Percentiles rank a stretch among this genome's conserved stretches.
Conservation (phyloP, 1,139 yeast genomes). For the Magnusiomyces fungicola region DNA sequence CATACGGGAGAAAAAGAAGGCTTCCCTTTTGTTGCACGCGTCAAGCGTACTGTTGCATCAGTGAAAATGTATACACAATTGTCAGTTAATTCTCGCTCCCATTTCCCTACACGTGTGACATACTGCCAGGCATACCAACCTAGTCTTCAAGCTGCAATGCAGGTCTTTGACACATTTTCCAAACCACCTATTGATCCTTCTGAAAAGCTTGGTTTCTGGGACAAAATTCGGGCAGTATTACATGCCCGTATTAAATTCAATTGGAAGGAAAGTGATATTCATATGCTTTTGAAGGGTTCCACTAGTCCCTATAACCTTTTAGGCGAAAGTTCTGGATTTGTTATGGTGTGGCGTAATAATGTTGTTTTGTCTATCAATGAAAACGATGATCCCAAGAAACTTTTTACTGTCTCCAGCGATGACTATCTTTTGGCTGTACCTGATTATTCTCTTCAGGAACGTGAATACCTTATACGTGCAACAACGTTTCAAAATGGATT, state of each 20-base stretch:
- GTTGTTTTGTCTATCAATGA: slow-evolving; percentile 57
- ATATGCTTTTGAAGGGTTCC: slow-evolving; percentile 57
- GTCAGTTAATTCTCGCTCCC: slow-evolving; percentile 48
- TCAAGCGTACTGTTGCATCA: slow-evolving; percentile 71
- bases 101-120: slow-evolving; percentile 57
- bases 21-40: slow-evolving; percentile 23
- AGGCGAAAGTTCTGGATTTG: slow-evolving; percentile 71
- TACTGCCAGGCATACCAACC: slow-evolving; percentile 89
- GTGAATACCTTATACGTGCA: slow-evolving; percentile 25
- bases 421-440: slow-evolving; percentile 66
- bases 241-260: slow-evolving; percentile 47
- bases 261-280: slow-evolving; percentile 46
- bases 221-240: slow-evolving; percentile 52
- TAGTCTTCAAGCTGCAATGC: slow-evolving; percentile 74
- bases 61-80: slow-evolving; percentile 66
- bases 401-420: slow-evolving; percentile 58
- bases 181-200: slow-evolving; percentile 81
- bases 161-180: slow-evolving; percentile 74
- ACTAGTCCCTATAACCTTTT: slow-evolving; percentile 66
- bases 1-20: slow-evolving; percentile 30
- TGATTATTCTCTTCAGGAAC: slow-evolving; percentile 31
- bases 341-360: slow-evolving; percentile 66
- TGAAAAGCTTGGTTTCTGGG: slow-evolving; percentile 76
- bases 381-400: slow-evolving; percentile 51
- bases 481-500: slow-evolving; percentile 20